Conservation (phyloP, 257 asterid genomes). For the Agastache rugosa region DNA sequence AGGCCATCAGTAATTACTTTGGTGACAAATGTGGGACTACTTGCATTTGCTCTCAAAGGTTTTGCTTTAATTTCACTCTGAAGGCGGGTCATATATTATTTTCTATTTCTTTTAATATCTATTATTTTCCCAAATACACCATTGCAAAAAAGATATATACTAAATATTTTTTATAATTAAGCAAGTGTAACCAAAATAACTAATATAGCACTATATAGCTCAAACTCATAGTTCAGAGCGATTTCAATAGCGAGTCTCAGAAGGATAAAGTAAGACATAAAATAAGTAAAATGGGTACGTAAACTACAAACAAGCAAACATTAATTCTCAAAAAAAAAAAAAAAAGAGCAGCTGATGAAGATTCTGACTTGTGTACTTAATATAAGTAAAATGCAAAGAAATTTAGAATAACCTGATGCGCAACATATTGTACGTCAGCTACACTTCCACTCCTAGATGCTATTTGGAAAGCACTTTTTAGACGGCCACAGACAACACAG, state of each 20-base stretch:
- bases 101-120: not conserved
- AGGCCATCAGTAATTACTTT: not conserved
- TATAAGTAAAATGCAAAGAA: constrained; percentile 19
- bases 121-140: not conserved
- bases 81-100: not conserved
- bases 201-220: not conserved
- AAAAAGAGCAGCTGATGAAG: constrained; percentile 2
- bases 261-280: too few relatives aligned
- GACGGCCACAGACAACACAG: constrained; percentile 96
- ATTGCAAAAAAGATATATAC: not conserved
- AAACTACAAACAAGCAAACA: too few relatives aligned
- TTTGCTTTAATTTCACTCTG: not conserved
- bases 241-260: not conserved
- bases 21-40: not conserved
- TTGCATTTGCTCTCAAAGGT: not conserved
- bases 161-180: not conserved
- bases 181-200: not conserved
- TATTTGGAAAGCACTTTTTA: constrained; percentile 96
- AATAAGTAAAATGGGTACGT: too few relatives aligned
- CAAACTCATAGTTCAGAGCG: not conserved
- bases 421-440: constrained; percentile 98
- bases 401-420: constrained; percentile 79
- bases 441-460: constrained; percentile 99
- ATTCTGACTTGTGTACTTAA: not conserved
- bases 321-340: too few relatives aligned